A percentile compares a stretch with the other conserved stretches of the same genome.
phyloP scores from a whole-genome alignment of 2,329 filamentous ascomycete genomes.

The Sarocladium oryzae region DNA sequence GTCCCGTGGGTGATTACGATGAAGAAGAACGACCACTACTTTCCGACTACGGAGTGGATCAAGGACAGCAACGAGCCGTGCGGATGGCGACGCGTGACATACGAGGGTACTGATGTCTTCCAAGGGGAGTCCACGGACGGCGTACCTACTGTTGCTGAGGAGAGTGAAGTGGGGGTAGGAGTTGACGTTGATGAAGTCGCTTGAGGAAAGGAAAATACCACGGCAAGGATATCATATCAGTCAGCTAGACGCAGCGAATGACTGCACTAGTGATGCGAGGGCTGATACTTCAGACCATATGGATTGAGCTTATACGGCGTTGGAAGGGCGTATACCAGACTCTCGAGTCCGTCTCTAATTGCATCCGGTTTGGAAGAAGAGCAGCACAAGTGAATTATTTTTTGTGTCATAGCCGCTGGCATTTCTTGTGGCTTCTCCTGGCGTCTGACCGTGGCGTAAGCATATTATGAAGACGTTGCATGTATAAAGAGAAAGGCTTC shows the following conservation, averaged over 20 bases:
- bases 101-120: slow-evolving; percentile 48
- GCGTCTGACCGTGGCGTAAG: too few relatives aligned
- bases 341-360: background rate
- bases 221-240: background rate
- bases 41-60: slow-evolving; percentile 64
- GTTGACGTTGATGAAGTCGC: background rate
- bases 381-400: background rate
- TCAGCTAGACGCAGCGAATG: background rate
- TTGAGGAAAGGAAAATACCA: background rate
- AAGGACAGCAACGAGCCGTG: slow-evolving; percentile 53
- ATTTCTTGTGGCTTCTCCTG: too few relatives aligned
- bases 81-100: slow-evolving; percentile 58
- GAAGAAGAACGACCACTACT: slow-evolving; percentile 99
- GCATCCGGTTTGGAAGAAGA: background rate
- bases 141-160: slow-evolving; percentile 34
- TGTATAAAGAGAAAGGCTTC: too few relatives aligned
- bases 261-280: background rate
- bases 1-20: slow-evolving; percentile 99
- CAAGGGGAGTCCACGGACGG: slow-evolving; percentile 49
- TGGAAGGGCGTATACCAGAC: background rate
- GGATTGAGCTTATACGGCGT: background rate
- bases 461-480: too few relatives aligned
- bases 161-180: slow-evolving; percentile 28
- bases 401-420: too few relatives aligned
- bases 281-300: background rate